These are phyloP conservation scores for Allium cepa DNA, from an alignment of 106 monocot genomes.

Conservation along the genomic window DNA sequence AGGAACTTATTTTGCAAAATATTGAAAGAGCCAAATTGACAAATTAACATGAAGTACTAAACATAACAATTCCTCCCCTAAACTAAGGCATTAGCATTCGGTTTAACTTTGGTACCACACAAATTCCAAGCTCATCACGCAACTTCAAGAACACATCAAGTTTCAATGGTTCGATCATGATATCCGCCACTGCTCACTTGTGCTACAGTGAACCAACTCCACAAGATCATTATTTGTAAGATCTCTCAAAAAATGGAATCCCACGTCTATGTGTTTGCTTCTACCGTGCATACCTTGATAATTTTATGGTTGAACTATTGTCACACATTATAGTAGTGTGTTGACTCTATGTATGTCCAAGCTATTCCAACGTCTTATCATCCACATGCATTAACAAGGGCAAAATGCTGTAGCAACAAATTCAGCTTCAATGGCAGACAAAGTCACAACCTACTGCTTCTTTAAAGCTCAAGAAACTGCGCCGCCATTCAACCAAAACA, in stretches of 20 bases:
- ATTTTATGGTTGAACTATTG: neutral
- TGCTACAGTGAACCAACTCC: neutral
- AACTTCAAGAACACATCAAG: neutral
- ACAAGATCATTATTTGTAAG: neutral
- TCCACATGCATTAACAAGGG: neutral
- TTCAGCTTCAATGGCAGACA: neutral
- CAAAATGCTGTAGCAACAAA: neutral
- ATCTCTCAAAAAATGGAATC: conserved; percentile 1
- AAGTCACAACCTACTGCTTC: neutral
- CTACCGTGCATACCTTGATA: neutral
- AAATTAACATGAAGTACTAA: too few species aligned
- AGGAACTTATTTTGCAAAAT: too few species aligned
- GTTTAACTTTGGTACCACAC: neutral
- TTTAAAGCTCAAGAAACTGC: neutral
- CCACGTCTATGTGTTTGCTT: neutral
- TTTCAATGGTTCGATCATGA: neutral
- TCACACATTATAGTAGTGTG: neutral
- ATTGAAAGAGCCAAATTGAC: too few species aligned
- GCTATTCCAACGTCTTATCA: neutral
- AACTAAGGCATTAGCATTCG: neutral
- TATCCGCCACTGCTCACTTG: neutral
- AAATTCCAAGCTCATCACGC: neutral
- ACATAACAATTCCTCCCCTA: neutral
- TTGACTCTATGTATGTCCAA: neutral
- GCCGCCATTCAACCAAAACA: neutral